A percentile compares a stretch with the other conserved stretches of the same genome.
Conservation (phyloP, 2,329 filamentous ascomycete genomes). For the Fusarium euwallaceae region DNA sequence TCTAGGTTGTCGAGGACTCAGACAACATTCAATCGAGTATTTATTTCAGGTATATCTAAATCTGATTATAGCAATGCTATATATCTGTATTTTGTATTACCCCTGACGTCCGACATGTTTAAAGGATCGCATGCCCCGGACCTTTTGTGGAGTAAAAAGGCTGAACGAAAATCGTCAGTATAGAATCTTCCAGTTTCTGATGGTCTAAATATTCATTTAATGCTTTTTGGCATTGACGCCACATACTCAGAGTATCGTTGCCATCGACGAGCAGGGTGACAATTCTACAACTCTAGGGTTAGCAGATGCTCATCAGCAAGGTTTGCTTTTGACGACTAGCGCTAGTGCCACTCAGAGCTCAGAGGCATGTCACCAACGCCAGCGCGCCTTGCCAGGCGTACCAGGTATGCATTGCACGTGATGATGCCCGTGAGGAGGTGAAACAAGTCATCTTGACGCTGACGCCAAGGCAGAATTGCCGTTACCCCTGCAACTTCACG, state of each 20-base stretch:
- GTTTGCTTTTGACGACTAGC: background rate
- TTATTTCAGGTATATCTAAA: background rate
- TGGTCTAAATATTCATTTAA: fast-evolving
- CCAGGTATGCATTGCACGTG: background rate
- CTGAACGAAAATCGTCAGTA: background rate
- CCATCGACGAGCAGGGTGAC: background rate
- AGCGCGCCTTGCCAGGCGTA: background rate
- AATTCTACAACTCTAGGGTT: background rate
- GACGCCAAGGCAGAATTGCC: background rate
- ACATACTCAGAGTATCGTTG: background rate
- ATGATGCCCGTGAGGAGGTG: background rate
- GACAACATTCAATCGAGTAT: too few species aligned
- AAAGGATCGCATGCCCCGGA: too few species aligned
- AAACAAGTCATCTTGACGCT: background rate
- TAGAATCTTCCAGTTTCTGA: background rate
- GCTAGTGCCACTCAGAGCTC: background rate
- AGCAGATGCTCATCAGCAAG: background rate
- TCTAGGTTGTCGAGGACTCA: background rate
- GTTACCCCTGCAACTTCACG: background rate
- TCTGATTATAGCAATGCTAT: background rate
- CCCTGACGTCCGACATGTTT: too few species aligned
- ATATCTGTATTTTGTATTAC: too few species aligned
- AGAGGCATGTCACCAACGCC: background rate
- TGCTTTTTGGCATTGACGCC: fast-evolving
- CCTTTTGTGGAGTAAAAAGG: too few species aligned